Evolutionary conservation across 352 stramenopile species (phyloP).

Genomic region (Globisporangium heterothallicum): DNA sequence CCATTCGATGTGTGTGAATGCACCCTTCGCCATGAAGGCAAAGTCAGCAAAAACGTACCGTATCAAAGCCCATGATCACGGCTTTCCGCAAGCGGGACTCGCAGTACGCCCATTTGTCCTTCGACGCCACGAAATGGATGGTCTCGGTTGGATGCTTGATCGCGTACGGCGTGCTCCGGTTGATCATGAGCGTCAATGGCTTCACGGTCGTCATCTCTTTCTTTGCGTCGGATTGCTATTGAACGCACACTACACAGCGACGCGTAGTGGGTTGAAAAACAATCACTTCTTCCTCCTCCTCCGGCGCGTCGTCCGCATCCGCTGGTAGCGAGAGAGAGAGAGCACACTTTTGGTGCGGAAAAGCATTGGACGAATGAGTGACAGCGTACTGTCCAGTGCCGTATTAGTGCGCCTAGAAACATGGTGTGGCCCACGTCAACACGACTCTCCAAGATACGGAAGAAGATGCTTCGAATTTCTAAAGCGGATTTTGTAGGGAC

Average conservation of each 20-base stretch:
- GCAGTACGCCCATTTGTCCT: conserved; percentile 47
- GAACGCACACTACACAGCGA: not conserved
- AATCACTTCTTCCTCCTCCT: conserved; percentile 13
- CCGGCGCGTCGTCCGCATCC: conserved; percentile 9
- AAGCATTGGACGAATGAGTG: conserved; percentile 3
- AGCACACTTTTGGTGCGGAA: conserved; percentile 6
- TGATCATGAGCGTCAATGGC: conserved; percentile 36
- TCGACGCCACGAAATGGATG: conserved; percentile 48
- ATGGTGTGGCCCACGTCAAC: not conserved
- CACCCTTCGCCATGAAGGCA: too few species aligned
- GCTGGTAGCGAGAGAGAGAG: conserved; percentile 6
- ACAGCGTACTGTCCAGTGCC: not conserved
- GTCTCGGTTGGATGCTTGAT: conserved; percentile 28
- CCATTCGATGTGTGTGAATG: too few species aligned
- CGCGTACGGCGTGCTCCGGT: conserved; percentile 48
- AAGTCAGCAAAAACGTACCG: conserved; percentile 30
- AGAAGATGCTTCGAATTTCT: conserved; percentile 1
- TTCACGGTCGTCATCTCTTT: conserved; percentile 12
- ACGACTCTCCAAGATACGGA: not conserved
- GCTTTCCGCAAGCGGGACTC: conserved; percentile 36
- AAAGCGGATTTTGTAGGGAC: not conserved
- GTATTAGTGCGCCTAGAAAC: not conserved
- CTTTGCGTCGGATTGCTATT: not conserved
- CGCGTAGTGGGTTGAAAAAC: not conserved
- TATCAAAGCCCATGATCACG: conserved; percentile 61